Conservation (phyloP, 768 basidiomycete species). For the Rubroboletus satanas region DNA sequence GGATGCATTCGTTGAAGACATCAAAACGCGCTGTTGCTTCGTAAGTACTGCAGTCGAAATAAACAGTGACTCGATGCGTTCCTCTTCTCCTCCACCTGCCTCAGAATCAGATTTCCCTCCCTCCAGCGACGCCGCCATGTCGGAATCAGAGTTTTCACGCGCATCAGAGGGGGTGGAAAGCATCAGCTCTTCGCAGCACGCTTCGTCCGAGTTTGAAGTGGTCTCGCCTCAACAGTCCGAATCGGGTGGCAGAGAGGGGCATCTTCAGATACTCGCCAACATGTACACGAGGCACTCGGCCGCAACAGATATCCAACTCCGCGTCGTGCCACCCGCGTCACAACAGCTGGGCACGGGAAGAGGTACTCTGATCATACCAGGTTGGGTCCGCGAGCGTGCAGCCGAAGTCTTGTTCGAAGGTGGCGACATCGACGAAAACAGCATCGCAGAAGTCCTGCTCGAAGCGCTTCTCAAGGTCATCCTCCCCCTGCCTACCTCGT, state of each 20-base stretch:
- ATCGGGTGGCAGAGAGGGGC: constrained; percentile 18
- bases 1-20: constrained; percentile 79
- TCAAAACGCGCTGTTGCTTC: constrained; percentile 87
- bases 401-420: constrained; percentile 89
- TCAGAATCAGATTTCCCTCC: constrained; percentile 41
- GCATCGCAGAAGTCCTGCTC: constrained; percentile 77
- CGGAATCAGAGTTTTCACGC: constrained; percentile 66
- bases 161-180: constrained; percentile 48
- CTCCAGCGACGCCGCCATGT: constrained; percentile 55
- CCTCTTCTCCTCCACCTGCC: constrained; percentile 27
- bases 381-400: constrained; percentile 91
- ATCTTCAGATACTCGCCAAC: constrained; percentile 59
- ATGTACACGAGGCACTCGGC: constrained; percentile 76
- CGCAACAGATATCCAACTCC: constrained; percentile 68
- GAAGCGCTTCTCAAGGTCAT: constrained; percentile 71
- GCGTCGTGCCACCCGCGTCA: constrained; percentile 59
- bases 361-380: constrained; percentile 82
- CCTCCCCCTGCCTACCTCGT: neutral
- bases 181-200: constrained; percentile 44
- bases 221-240: constrained; percentile 41
- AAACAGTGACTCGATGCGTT: constrained; percentile 31
- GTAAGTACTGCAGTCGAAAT: constrained; percentile 62
- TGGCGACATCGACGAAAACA: constrained; percentile 84
- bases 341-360: constrained; percentile 70
- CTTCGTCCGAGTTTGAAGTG: constrained; percentile 52